phyloP scores from a whole-genome alignment of 2,329 filamentous ascomycete genomes.

The Penicillium paneum region DNA sequence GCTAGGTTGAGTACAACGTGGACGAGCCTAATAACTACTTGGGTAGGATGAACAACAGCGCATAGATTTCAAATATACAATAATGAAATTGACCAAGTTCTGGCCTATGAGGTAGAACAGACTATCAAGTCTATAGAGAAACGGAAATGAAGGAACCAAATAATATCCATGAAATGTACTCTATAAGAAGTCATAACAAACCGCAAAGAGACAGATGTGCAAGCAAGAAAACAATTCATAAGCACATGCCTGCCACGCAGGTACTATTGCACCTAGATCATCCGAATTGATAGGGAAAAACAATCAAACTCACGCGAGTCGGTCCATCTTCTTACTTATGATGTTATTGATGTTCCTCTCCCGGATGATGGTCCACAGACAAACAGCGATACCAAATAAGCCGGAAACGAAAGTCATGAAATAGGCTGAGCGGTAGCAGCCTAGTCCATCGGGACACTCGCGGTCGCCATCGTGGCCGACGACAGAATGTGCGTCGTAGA shows the following conservation, averaged over 20 bases:
- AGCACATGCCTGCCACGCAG: background rate
- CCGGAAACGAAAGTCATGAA: slow-evolving; percentile 72
- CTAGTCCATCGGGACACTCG: slow-evolving; percentile 71
- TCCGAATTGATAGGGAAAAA: background rate
- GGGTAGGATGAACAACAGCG: background rate
- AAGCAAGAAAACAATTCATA: background rate
- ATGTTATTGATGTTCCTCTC: slow-evolving; percentile 33
- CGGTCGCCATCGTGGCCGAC: slow-evolving; percentile 66
- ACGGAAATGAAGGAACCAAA: slow-evolving; percentile 1
- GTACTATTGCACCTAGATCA: background rate
- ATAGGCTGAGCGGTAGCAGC: slow-evolving; percentile 80
- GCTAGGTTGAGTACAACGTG: background rate
- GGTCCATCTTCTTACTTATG: slow-evolving; percentile 28
- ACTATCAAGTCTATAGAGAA: slow-evolving; percentile 16
- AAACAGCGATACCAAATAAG: slow-evolving; percentile 64
- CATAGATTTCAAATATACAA: background rate
- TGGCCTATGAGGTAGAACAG: background rate
- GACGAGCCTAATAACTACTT: background rate
- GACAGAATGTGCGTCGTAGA: slow-evolving; percentile 77
- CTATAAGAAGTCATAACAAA: slow-evolving; percentile 1
- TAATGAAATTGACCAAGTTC: background rate
- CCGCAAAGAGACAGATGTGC: background rate
- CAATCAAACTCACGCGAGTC: slow-evolving; percentile 27
- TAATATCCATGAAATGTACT: slow-evolving; percentile 7
- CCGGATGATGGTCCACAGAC: slow-evolving; percentile 54